A percentile compares a stretch with the other conserved stretches of the same genome.
Conservation (phyloP, 129 eudicot species). For the Apium graveolens region DNA sequence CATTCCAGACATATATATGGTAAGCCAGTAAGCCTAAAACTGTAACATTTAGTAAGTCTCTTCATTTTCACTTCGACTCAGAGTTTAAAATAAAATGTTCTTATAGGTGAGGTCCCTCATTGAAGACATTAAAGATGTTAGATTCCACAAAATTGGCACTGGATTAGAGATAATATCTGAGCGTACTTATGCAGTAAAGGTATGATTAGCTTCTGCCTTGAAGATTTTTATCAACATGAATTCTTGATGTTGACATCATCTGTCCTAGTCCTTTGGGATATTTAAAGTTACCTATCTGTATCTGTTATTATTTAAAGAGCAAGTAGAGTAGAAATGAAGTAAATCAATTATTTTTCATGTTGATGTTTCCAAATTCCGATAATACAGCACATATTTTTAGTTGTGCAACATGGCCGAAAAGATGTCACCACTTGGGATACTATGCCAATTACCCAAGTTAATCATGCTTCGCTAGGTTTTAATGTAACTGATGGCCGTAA, state of each 20-base stretch:
- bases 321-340: neutral
- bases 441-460: neutral
- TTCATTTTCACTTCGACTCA: neutral
- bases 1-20: slow-evolving; percentile 85
- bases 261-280: neutral
- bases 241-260: neutral
- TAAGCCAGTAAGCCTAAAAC: slow-evolving; percentile 59
- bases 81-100: slow-evolving; percentile 9
- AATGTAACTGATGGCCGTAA: too few species aligned
- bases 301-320: neutral
- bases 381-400: neutral
- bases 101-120: slow-evolving; percentile 85
- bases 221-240: neutral
- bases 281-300: neutral
- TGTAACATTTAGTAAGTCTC: neutral
- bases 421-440: neutral
- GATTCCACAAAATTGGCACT: slow-evolving; percentile 85
- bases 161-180: slow-evolving; percentile 81
- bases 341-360: neutral
- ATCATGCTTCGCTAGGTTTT: neutral
- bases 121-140: slow-evolving; percentile 94
- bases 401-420: neutral
- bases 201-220: slow-evolving; percentile 18
- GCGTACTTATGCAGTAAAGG: slow-evolving; percentile 83
- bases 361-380: neutral